Conservation (phyloP, 257 asterid genomes). For the Thymus quinquecostatus region DNA sequence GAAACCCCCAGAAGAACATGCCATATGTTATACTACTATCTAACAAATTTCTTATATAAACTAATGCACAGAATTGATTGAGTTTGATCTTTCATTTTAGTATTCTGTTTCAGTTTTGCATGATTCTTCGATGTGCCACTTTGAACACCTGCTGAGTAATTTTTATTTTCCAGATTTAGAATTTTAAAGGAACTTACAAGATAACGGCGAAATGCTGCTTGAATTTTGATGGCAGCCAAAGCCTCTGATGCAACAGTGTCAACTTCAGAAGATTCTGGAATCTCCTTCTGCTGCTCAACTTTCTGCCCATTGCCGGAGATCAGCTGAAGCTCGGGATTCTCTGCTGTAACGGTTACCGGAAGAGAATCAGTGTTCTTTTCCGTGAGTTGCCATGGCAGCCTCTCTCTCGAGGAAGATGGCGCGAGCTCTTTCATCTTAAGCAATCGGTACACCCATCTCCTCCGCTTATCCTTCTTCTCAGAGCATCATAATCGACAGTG, state of each 20-base stretch:
- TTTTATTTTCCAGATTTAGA: not conserved
- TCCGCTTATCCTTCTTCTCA: slow-evolving; percentile 54
- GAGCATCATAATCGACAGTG: not conserved
- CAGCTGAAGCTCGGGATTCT: slow-evolving; percentile 14
- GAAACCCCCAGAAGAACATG: slow-evolving; percentile 17
- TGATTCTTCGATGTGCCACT: not conserved
- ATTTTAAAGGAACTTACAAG: slow-evolving; percentile 55
- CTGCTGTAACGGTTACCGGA: slow-evolving; percentile 31
- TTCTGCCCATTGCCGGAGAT: slow-evolving; percentile 24
- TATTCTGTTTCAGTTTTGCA: not conserved
- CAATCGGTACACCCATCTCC: slow-evolving; percentile 61
- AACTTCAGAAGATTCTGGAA: slow-evolving; percentile 31
- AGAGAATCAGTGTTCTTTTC: slow-evolving; percentile 33
- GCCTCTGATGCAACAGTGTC: slow-evolving; percentile 34
- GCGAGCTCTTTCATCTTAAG: slow-evolving; percentile 48
- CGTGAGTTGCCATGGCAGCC: slow-evolving; percentile 29
- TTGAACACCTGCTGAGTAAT: no score
- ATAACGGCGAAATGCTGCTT: slow-evolving; percentile 78
- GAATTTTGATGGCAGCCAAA: slow-evolving; percentile 68
- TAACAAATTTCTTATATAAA: not conserved
- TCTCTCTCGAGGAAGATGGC: slow-evolving; percentile 45
- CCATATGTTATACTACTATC: not conserved
- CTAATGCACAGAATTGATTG: not conserved
- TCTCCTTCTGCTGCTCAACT: slow-evolving; percentile 30
- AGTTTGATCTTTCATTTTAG: slow-evolving; percentile 19